Conservation (phyloP, 495 filamentous ascomycete genomes). For the Usnea hakonensis region DNA sequence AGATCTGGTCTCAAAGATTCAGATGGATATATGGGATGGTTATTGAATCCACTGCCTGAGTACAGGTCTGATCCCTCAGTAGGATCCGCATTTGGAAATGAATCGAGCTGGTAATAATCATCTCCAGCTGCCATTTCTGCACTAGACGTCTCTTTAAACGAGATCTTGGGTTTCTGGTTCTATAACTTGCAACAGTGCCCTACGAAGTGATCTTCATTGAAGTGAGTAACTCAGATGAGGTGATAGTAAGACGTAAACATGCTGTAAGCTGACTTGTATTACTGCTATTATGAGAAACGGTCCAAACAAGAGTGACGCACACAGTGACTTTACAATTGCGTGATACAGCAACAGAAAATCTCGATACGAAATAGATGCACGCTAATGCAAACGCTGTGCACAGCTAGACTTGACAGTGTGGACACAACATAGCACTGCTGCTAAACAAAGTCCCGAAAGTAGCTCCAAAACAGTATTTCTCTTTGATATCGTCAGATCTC, state of each 20-base stretch:
- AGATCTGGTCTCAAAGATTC: background rate
- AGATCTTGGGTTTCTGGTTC: background rate
- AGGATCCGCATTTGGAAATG: background rate
- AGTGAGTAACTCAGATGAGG: background rate
- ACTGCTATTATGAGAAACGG: background rate
- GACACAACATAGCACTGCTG: background rate
- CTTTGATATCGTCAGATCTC: background rate
- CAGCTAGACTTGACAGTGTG: background rate
- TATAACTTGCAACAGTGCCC: background rate
- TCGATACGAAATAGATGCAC: background rate
- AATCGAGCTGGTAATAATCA: constrained; percentile 4
- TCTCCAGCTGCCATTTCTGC: background rate
- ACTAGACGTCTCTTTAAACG: background rate
- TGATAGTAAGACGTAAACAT: background rate
- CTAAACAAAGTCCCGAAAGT: too few species aligned
- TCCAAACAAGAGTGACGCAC: background rate
- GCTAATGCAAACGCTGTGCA: background rate
- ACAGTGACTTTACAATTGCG: background rate
- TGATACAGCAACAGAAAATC: background rate
- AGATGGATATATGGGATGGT: background rate
- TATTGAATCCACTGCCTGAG: background rate
- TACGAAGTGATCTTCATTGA: background rate
- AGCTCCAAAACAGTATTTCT: background rate
- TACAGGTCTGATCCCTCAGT: background rate
- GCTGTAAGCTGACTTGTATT: background rate